phyloP scores from a whole-genome alignment of 768 basidiomycete species.

The Gymnopilus dilepis region DNA sequence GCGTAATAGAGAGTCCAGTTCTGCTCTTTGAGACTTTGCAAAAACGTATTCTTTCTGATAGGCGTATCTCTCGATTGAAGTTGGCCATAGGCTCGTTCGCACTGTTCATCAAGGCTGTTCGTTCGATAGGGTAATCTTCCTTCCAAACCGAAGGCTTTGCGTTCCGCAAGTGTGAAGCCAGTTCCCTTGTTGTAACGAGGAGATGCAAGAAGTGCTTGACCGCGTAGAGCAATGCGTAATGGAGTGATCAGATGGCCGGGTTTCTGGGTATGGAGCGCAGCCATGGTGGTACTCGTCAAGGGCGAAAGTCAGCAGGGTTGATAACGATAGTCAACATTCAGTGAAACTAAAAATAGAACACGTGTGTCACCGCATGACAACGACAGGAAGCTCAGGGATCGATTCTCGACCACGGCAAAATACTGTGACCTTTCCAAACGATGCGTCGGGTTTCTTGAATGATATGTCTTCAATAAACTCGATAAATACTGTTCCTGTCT shows the following conservation, averaged over 20 bases:
- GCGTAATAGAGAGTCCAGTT: constrained; percentile 85
- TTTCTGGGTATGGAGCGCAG: constrained; percentile 27
- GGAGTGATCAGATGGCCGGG: constrained; percentile 25
- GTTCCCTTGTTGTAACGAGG: constrained; percentile 84
- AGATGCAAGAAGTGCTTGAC: constrained; percentile 63
- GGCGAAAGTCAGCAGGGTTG: not conserved
- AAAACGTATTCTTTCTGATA: constrained; percentile 72
- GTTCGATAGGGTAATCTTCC: constrained; percentile 56
- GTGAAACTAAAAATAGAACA: not conserved
- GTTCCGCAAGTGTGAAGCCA: constrained; percentile 71
- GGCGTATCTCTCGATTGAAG: constrained; percentile 40
- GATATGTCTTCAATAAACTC: too few species aligned
- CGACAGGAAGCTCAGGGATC: too few species aligned
- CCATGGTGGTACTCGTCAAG: constrained; percentile 17
- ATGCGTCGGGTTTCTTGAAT: too few species aligned
- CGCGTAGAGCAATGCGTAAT: constrained; percentile 58
- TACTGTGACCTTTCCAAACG: too few species aligned
- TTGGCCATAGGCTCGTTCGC: constrained; percentile 74
- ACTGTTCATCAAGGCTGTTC: constrained; percentile 78
- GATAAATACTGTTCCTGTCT: too few species aligned
- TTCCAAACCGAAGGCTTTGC: constrained; percentile 67
- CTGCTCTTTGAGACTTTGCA: constrained; percentile 78
- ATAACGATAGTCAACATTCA: not conserved
- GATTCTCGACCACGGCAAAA: too few species aligned
- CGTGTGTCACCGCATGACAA: too few species aligned